These are phyloP conservation scores for Schizochytrium sp. DNA, from an alignment of 108 stramenopile species.

Conservation along the genomic window DNA sequence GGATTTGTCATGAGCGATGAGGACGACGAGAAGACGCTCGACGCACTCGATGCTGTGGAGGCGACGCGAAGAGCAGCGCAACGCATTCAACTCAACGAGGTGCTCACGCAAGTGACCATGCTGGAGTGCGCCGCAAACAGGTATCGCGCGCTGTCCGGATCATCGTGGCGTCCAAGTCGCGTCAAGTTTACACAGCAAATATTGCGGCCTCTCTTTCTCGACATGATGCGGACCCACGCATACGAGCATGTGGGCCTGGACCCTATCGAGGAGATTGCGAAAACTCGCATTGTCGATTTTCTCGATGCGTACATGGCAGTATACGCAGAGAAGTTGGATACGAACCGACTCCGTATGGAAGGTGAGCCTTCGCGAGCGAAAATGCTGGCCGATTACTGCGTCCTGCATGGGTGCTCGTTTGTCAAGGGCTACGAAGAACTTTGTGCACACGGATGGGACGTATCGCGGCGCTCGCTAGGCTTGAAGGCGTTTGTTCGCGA, in stretches of 20 bases:
- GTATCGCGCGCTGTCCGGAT: neutral
- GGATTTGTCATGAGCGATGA: neutral
- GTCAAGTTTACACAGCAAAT: neutral
- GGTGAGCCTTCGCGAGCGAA: neutral
- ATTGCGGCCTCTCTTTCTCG: neutral
- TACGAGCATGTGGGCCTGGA: neutral
- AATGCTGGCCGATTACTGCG: neutral
- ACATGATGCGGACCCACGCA: neutral
- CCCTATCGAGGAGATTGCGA: neutral
- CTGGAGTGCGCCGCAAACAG: neutral
- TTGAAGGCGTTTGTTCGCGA: neutral
- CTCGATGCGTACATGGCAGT: neutral
- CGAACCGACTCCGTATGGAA: neutral
- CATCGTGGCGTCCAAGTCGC: neutral
- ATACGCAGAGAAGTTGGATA: neutral
- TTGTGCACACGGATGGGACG: neutral
- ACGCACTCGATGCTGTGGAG: neutral
- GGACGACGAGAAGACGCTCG: neutral
- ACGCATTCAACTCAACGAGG: neutral
- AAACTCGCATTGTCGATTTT: neutral
- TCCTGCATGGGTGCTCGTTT: neutral
- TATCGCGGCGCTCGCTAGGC: neutral
- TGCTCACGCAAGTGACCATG: neutral
- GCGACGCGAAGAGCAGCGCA: neutral
- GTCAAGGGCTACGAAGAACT: neutral